Conservation (phyloP, 2,329 filamentous ascomycete genomes). For the Cladosporium sp. region DNA sequence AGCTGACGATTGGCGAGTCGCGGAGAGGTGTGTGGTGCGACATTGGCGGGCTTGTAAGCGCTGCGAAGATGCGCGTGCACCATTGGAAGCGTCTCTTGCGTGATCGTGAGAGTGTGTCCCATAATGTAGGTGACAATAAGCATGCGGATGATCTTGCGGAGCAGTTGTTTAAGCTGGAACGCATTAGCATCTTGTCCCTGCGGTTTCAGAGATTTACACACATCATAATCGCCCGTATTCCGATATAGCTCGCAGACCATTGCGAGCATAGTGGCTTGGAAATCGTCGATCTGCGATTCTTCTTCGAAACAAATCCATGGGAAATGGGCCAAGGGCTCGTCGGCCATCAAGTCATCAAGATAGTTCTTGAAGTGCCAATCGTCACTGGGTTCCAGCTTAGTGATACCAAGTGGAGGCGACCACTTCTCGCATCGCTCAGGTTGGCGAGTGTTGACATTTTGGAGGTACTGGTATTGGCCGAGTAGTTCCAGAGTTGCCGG, state of each 20-base stretch:
- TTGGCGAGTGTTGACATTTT: conserved; percentile 37
- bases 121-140: conserved; percentile 53
- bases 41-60: conserved; percentile 32
- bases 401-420: conserved; percentile 51
- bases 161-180: conserved; percentile 40
- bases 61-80: conserved; percentile 45
- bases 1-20: conserved; percentile 53
- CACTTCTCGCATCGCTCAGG: conserved; percentile 38
- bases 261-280: conserved; percentile 46
- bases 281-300: conserved; percentile 44
- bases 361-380: conserved; percentile 49
- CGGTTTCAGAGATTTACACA: conserved; percentile 26
- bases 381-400: conserved; percentile 48
- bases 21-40: conserved; percentile 36
- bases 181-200: background rate
- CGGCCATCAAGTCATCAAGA: conserved; percentile 45
- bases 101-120: conserved; percentile 50
- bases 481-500: conserved; percentile 45
- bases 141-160: conserved; percentile 49
- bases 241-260: conserved; percentile 41
- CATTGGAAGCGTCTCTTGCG: conserved; percentile 41
- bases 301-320: conserved; percentile 48
- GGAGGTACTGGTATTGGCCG: conserved; percentile 46
- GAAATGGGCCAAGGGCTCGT: conserved; percentile 45
- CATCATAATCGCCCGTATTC: conserved; percentile 41